phyloP scores from a whole-genome alignment of 768 basidiomycete species.

The Boletales sp. region DNA sequence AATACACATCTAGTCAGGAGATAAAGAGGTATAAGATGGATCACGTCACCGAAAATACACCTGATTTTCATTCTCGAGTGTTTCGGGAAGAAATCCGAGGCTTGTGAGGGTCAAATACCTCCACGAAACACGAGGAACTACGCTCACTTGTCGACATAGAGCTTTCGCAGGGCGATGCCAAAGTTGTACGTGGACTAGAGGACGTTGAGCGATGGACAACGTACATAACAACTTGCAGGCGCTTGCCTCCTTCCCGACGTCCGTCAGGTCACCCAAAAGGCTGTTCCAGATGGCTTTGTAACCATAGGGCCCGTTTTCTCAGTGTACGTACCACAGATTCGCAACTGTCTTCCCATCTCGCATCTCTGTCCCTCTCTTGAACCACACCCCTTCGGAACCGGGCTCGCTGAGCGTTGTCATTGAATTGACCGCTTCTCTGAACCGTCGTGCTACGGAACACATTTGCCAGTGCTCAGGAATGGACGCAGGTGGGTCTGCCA shows the following conservation, averaged over 20 bases:
- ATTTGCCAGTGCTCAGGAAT: constrained; percentile 69
- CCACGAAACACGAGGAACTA: background rate
- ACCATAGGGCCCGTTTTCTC: background rate
- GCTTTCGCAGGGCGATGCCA: constrained; percentile 52
- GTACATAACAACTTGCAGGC: background rate
- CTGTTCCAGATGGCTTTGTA: constrained; percentile 31
- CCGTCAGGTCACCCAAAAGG: constrained; percentile 48
- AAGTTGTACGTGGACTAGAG: constrained; percentile 62
- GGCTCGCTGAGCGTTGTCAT: constrained; percentile 8
- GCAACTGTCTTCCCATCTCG: constrained; percentile 49
- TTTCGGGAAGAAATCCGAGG: constrained; percentile 61
- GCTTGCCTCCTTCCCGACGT: constrained; percentile 62
- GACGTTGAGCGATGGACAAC: background rate
- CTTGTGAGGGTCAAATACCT: constrained; percentile 37
- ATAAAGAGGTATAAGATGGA: background rate
- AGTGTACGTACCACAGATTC: constrained; percentile 57
- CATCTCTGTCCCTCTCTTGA: constrained; percentile 52
- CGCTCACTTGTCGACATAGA: constrained; percentile 56
- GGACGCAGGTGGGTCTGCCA: constrained; percentile 56
- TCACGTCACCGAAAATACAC: constrained; percentile 59
- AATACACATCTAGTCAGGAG: background rate
- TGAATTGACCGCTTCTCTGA: constrained; percentile 42
- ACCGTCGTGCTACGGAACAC: constrained; percentile 53
- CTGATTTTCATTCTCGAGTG: constrained; percentile 33
- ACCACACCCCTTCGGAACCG: constrained; percentile 30